Conservation (phyloP, 1,284 basidiomycete species). For the Cutaneotrichosporon sp. region DNA sequence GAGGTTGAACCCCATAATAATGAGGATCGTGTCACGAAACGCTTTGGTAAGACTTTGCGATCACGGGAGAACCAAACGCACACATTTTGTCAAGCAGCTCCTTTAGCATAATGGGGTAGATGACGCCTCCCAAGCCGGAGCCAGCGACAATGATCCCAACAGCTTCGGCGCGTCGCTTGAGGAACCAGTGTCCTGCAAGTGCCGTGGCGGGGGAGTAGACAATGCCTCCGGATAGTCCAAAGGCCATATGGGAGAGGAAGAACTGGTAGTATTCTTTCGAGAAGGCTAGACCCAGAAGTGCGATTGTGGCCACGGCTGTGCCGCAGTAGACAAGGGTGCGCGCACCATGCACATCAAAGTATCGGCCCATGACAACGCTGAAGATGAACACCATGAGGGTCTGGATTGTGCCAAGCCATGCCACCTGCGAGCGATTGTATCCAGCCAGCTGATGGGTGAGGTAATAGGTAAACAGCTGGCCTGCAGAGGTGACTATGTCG, state of each 20-base stretch:
- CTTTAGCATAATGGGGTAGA: slow-evolving; percentile 43
- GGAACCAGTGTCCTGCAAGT: slow-evolving; percentile 45
- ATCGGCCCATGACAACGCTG: slow-evolving; percentile 26
- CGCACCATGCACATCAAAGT: slow-evolving; percentile 24
- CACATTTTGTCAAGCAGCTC: slow-evolving; percentile 28
- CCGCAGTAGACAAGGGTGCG: slow-evolving; percentile 21
- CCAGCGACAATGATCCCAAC: slow-evolving; percentile 43
- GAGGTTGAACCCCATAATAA: slow-evolving; percentile 19
- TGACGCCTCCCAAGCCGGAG: slow-evolving; percentile 41
- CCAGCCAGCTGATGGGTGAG: slow-evolving; percentile 33
- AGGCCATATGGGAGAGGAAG: slow-evolving; percentile 37
- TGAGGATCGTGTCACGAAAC: slow-evolving; percentile 26
- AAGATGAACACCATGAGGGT: slow-evolving; percentile 31
- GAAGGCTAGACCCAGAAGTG: slow-evolving; percentile 40
- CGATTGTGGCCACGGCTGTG: slow-evolving; percentile 24
- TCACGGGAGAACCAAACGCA: slow-evolving; percentile 18
- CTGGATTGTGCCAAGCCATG: slow-evolving; percentile 35
- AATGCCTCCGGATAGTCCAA: slow-evolving; percentile 34
- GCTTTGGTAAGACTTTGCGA: not conserved
- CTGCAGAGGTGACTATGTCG: too few species aligned
- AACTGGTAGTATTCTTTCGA: slow-evolving; percentile 45
- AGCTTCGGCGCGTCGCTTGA: slow-evolving; percentile 35
- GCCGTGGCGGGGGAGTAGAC: slow-evolving; percentile 42
- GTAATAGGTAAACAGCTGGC: slow-evolving; percentile 40
- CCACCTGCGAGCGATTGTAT: slow-evolving; percentile 33